Conservation (phyloP, 768 basidiomycete species). For the Kwoniella newhampshirensis region DNA sequence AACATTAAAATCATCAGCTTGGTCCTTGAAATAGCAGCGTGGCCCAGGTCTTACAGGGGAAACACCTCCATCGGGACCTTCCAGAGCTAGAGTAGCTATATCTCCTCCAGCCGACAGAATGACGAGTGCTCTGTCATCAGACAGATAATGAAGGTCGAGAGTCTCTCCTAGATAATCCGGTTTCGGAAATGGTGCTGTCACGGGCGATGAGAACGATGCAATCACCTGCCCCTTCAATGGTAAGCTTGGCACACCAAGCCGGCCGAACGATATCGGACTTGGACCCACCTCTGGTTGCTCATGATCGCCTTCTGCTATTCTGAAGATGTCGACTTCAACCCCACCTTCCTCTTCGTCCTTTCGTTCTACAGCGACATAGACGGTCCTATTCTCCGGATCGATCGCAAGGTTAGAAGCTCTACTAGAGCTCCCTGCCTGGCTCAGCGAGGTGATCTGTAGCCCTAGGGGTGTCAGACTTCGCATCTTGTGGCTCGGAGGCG, state of each 20-base stretch:
- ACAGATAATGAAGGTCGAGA: slow-evolving; percentile 66
- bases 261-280: slow-evolving; percentile 20
- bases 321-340: slow-evolving; percentile 60
- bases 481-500: slow-evolving; percentile 6
- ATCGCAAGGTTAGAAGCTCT: slow-evolving; percentile 28
- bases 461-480: slow-evolving; percentile 22
- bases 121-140: slow-evolving; percentile 68
- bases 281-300: slow-evolving; percentile 19
- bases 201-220: slow-evolving; percentile 44
- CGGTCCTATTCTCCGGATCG: slow-evolving; percentile 45
- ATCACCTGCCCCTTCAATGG: slow-evolving; percentile 21
- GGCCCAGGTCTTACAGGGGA: slow-evolving; percentile 56
- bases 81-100: slow-evolving; percentile 67
- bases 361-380: slow-evolving; percentile 64
- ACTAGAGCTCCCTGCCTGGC: slow-evolving; percentile 6
- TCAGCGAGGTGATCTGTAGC: slow-evolving; percentile 8
- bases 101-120: slow-evolving; percentile 76
- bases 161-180: slow-evolving; percentile 55
- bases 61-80: slow-evolving; percentile 44
- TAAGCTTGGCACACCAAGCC: background rate
- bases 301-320: slow-evolving; percentile 11
- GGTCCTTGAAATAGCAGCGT: slow-evolving; percentile 4
- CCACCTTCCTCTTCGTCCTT: slow-evolving; percentile 55
- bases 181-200: slow-evolving; percentile 30
- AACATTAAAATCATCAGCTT: background rate